Evolutionary conservation across 2,329 filamentous ascomycete species (phyloP), one percentile per base, ranked within the genome.

Genomic region (Epichloe typhina): DNA sequence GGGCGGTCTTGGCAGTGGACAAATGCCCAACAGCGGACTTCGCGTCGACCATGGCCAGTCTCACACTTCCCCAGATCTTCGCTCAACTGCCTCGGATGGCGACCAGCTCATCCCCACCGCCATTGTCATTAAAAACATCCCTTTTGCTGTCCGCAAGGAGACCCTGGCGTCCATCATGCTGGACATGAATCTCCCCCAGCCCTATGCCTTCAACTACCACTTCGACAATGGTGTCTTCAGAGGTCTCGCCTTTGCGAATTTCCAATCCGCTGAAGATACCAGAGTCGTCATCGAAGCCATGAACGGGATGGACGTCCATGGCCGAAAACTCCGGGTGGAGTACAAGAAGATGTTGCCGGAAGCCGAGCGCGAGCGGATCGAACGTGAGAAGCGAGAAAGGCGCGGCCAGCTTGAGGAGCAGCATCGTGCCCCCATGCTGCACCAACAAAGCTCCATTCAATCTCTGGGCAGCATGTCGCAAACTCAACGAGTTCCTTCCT

Each of bases 291-390:
- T 98, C 55, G 86, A 95, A 52, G 79, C 84, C 49, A 85, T 98
- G 77, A 98, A 98, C 64, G 89, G 95, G 59, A 86, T 96, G 67
- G 93, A 97, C 62, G 80, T 98, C 8, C 89, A 95, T 64, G 93
- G 93, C 44, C 80, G 93, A 54, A 97, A 97, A 71, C 72, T 98
- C 58, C 80, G 93, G 46, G 93, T 98, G 26, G 93, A 98, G 68
- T 98, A 97, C 73, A 98, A 98, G 76, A 97, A 97, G 72, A 97
- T 98, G 93, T 79, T 98, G 5, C 93, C 93, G 1, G 80, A 94
- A 57, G 88, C 90, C 35, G 93, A 97, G 68, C 81, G 93, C 49
- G 93, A 98, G 69, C 81, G 93, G 40, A 97, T 98, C 58, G 93
- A 98, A 68, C 80, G 93, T 5, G 93, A 97, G 69, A 98, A 97